A percentile compares a stretch with the other conserved stretches of the same genome.
Conservation (phyloP, 345 rosid genomes). For the Draba incana region DNA sequence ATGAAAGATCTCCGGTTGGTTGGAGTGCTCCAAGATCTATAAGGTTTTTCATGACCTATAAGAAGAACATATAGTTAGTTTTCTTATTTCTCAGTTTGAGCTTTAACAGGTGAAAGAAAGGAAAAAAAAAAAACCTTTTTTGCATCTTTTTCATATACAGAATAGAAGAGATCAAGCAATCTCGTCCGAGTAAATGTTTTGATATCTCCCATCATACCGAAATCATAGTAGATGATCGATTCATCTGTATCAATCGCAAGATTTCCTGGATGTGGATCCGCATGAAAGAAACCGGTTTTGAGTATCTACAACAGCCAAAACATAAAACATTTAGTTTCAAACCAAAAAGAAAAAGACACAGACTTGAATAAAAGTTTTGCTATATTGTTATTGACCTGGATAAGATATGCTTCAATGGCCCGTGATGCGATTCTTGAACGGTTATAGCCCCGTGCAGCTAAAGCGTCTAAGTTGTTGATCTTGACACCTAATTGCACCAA, state of each 20-base stretch:
- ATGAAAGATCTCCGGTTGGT: slow-evolving; percentile 92
- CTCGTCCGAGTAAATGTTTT: slow-evolving; percentile 86
- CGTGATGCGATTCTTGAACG: slow-evolving; percentile 85
- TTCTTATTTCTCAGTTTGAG: slow-evolving; percentile 30
- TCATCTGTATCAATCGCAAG: slow-evolving; percentile 89
- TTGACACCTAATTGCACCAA: slow-evolving; percentile 62
- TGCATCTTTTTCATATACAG: slow-evolving; percentile 93
- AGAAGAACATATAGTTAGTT: slow-evolving; percentile 33
- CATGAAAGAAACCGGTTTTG: slow-evolving; percentile 95
- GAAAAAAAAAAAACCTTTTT: slow-evolving; percentile 77
- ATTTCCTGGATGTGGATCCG: slow-evolving; percentile 99
- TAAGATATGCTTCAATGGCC: slow-evolving; percentile 88
- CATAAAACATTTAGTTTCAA: slow-evolving; percentile 28
- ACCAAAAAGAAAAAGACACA: not conserved
- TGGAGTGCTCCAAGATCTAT: slow-evolving; percentile 93
- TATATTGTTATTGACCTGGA: slow-evolving; percentile 62
- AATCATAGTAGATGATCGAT: slow-evolving; percentile 87
- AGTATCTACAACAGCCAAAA: slow-evolving; percentile 58
- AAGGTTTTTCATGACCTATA: slow-evolving; percentile 81
- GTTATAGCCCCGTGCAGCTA: slow-evolving; percentile 63
- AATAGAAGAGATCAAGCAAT: slow-evolving; percentile 85
- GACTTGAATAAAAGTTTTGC: not conserved
- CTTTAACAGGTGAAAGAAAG: not conserved
- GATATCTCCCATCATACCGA: slow-evolving; percentile 99
- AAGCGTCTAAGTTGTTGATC: slow-evolving; percentile 60